Evolutionary conservation across 495 filamentous ascomycete genomes (phyloP).

Genomic region (Bacidia rubella): DNA sequence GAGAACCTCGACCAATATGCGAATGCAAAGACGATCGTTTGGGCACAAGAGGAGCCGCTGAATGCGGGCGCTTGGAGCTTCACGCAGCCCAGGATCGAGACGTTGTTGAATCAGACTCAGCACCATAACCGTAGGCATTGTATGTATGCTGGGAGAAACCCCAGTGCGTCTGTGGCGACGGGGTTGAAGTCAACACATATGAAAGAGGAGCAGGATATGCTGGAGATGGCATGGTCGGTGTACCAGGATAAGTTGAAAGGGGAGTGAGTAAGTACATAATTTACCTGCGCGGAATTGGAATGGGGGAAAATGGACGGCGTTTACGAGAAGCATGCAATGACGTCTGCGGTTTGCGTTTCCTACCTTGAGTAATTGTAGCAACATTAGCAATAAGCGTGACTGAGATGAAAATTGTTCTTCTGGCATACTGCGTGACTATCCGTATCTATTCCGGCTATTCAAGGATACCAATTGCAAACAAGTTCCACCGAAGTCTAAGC

Average conservation of each 20-base stretch:
- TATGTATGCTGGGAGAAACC: slow-evolving; percentile 87
- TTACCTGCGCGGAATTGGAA: too few relatives aligned
- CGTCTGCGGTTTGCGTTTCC: not conserved
- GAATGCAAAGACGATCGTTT: slow-evolving; percentile 92
- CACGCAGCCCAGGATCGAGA: slow-evolving; percentile 92
- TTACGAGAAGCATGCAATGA: too few relatives aligned
- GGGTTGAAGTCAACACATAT: slow-evolving; percentile 76
- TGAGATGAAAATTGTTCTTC: not conserved
- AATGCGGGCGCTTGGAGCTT: slow-evolving; percentile 95
- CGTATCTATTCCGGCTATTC: too few relatives aligned
- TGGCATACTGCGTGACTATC: too few relatives aligned
- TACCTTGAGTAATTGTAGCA: not conserved
- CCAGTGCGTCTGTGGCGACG: slow-evolving; percentile 82
- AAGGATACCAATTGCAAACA: too few relatives aligned
- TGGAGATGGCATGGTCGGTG: slow-evolving; percentile 59
- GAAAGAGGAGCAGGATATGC: slow-evolving; percentile 86
- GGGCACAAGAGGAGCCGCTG: slow-evolving; percentile 92
- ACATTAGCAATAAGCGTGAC: not conserved
- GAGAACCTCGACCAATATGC: slow-evolving; percentile 94
- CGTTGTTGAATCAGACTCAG: slow-evolving; percentile 77
- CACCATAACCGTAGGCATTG: slow-evolving; percentile 89
- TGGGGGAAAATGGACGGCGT: too few relatives aligned
- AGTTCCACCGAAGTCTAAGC: too few relatives aligned
- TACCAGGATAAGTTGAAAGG: slow-evolving; percentile 46
- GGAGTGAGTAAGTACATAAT: slow-evolving; percentile 20